These are phyloP conservation scores for Pseudonectria buxi DNA, from an alignment of 2,329 filamentous ascomycete species.

Conservation along the genomic window DNA sequence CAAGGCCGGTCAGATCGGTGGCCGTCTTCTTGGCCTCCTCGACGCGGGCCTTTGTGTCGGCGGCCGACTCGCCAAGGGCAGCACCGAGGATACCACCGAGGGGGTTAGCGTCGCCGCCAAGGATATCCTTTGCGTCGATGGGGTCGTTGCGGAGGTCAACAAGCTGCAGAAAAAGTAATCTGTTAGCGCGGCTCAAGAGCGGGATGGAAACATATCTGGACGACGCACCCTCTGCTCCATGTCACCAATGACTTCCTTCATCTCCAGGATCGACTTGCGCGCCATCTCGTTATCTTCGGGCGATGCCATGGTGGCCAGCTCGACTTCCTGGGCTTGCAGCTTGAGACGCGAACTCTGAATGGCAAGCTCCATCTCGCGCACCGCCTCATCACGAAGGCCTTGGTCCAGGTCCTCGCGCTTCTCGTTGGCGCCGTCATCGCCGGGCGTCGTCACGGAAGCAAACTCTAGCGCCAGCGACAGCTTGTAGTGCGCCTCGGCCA, in stretches of 20 bases:
- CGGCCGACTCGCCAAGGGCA: slow-evolving; percentile 54
- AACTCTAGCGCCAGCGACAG: slow-evolving; percentile 93
- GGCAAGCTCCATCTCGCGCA: slow-evolving; percentile 63
- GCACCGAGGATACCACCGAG: slow-evolving; percentile 57
- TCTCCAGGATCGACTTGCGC: slow-evolving; percentile 59
- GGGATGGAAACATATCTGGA: no score
- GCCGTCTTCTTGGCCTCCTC: slow-evolving; percentile 68
- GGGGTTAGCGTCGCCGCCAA: slow-evolving; percentile 36
- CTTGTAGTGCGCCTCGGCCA: slow-evolving; percentile 95
- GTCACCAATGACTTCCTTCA: slow-evolving; percentile 70
- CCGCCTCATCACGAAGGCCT: slow-evolving; percentile 62
- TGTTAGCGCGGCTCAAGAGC: no score
- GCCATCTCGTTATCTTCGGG: slow-evolving; percentile 61
- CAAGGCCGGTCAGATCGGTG: slow-evolving; percentile 66
- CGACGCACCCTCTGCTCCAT: slow-evolving; percentile 65
- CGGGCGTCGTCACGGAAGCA: slow-evolving; percentile 64
- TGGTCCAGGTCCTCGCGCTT: slow-evolving; percentile 57
- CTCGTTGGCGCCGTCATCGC: slow-evolving; percentile 37
- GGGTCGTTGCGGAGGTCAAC: slow-evolving; percentile 58
- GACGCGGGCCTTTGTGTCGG: slow-evolving; percentile 55
- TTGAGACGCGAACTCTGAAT: slow-evolving; percentile 67
- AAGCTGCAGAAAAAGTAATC: slow-evolving; percentile 38
- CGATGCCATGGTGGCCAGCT: slow-evolving; percentile 54
- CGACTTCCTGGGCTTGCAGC: slow-evolving; percentile 61
- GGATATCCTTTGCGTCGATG: slow-evolving; percentile 35